Conservation (phyloP, 75 land plant species). For the Pinus taeda region DNA sequence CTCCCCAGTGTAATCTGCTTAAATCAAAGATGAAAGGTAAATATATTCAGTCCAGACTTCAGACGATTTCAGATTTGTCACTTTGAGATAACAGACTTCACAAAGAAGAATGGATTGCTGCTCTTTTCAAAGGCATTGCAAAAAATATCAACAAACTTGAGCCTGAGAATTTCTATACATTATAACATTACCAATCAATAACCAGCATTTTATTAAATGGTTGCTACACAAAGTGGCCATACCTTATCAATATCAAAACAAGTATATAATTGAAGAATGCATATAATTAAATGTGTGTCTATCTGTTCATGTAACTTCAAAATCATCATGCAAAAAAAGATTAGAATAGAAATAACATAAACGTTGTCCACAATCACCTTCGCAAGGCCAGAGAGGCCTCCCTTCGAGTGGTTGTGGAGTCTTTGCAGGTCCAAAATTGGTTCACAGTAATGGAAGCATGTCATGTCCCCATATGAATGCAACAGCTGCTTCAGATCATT, state of each 20-base stretch:
- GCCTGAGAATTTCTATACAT: neutral
- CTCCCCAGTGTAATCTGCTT: conserved; percentile 56
- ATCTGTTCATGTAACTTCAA: neutral
- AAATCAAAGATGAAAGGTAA: neutral
- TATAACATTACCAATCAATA: neutral
- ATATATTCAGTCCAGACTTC: neutral
- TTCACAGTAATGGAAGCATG: conserved; percentile 58
- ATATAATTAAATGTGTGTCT: neutral
- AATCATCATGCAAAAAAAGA: neutral
- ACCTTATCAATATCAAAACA: neutral
- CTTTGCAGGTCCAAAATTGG: conserved; percentile 70
- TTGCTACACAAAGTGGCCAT: neutral
- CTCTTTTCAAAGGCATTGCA: neutral
- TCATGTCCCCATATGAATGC: conserved; percentile 51
- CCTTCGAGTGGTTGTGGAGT: conserved; percentile 44
- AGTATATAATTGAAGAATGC: neutral
- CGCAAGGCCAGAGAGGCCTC: conserved; percentile 73
- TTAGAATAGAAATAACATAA: neutral
- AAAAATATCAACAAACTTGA: neutral
- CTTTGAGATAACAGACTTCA: no score
- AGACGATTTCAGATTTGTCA: neutral
- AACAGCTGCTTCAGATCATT: conserved; percentile 31
- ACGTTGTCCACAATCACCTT: conserved; percentile 28
- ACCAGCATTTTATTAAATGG: neutral
- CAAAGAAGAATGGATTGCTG: neutral